Conservation (phyloP, 495 filamentous ascomycete species). For the Lichenothelia convexa region DNA sequence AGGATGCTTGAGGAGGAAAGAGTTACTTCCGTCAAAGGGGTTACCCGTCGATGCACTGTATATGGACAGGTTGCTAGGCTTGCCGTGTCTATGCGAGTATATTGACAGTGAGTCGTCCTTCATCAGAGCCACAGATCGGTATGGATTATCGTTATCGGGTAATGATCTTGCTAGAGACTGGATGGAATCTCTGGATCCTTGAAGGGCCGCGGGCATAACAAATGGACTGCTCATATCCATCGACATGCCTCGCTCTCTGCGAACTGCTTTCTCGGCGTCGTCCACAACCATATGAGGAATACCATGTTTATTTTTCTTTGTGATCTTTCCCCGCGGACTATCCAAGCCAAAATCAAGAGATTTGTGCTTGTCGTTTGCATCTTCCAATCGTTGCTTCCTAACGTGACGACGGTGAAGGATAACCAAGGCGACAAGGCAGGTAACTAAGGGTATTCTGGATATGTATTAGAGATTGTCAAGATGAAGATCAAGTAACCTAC, state of each 20-base stretch:
- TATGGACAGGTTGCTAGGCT: conserved; percentile 42
- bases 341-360: conserved; percentile 86
- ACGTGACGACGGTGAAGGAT: conserved; percentile 63
- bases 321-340: conserved; percentile 26
- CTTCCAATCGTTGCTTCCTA: conserved; percentile 56
- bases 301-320: conserved; percentile 30
- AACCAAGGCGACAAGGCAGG: conserved; percentile 44
- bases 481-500: no score
- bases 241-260: conserved; percentile 54
- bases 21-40: conserved; percentile 38
- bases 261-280: conserved; percentile 29
- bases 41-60: conserved; percentile 34
- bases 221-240: conserved; percentile 78
- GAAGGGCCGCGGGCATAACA: conserved; percentile 63
- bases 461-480: no score
- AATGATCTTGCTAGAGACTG: conserved; percentile 64
- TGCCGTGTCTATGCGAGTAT: conserved; percentile 32
- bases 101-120: conserved; percentile 33
- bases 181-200: conserved; percentile 66
- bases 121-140: conserved; percentile 50
- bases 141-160: conserved; percentile 59
- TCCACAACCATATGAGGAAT: conserved; percentile 24
- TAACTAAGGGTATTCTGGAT: no score
- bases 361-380: conserved; percentile 71
- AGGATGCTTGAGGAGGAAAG: conserved; percentile 43